A percentile compares a stretch with the other conserved stretches of the same genome.
phyloP scores from a whole-genome alignment of 2,329 filamentous ascomycete genomes.

The Metarhizium robertsii region DNA sequence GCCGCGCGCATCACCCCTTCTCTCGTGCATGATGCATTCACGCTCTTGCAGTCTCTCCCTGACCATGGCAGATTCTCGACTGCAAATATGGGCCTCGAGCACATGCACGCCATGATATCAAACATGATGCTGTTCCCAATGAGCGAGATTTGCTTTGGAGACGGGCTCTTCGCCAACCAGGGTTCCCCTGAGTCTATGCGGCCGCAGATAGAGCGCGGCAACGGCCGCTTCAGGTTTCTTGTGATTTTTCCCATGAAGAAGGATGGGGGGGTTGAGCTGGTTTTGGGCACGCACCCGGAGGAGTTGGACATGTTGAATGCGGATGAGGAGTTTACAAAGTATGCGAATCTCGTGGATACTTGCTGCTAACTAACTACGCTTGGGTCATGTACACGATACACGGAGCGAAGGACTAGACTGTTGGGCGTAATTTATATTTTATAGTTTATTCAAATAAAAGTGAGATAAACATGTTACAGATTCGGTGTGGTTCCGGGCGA shows the following conservation, averaged over 20 bases:
- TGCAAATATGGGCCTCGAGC: constrained; percentile 17
- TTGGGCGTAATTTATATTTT: too few species aligned
- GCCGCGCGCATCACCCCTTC: constrained; percentile 15
- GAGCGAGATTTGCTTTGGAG: constrained; percentile 19
- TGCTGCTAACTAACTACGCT: neutral
- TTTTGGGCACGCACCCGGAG: constrained; percentile 17
- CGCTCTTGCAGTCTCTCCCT: constrained; percentile 15
- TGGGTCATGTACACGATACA: neutral
- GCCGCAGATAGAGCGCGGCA: constrained; percentile 17
- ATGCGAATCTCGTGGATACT: constrained; percentile 7
- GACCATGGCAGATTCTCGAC: constrained; percentile 16
- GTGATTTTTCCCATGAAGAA: constrained; percentile 19
- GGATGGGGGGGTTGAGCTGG: constrained; percentile 19
- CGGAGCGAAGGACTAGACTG: too few species aligned
- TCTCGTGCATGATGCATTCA: constrained; percentile 20
- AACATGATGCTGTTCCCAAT: constrained; percentile 21
- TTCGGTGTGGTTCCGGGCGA: too few species aligned
- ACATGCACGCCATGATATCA: constrained; percentile 19
- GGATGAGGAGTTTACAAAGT: constrained; percentile 18
- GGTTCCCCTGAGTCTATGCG: constrained; percentile 19
- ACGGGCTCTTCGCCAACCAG: constrained; percentile 15
- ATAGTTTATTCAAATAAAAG: too few species aligned
- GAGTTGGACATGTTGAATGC: constrained; percentile 17
- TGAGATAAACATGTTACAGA: too few species aligned
- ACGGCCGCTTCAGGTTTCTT: constrained; percentile 15